These are phyloP conservation scores for Pleurotus giganteus DNA, from an alignment of 768 basidiomycete species.

Conservation along the genomic window DNA sequence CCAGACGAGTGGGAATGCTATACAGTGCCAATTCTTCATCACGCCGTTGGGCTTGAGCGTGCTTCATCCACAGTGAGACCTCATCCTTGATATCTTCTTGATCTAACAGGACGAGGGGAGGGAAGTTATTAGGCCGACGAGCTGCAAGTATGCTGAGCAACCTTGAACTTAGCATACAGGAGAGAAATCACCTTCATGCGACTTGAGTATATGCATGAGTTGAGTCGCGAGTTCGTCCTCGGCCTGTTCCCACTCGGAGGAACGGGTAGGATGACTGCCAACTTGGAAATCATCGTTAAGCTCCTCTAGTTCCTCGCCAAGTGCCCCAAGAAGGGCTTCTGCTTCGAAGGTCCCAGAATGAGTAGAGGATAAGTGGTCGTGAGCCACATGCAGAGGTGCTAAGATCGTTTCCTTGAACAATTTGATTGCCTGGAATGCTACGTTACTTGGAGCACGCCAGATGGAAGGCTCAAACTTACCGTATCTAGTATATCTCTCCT, in stretches of 20 bases:
- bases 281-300: slow-evolving; percentile 16
- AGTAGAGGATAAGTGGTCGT: slow-evolving; percentile 17
- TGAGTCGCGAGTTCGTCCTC: slow-evolving; percentile 16
- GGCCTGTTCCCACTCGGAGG: neutral
- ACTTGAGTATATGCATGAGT: slow-evolving; percentile 17
- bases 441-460: neutral
- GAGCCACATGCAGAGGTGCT: slow-evolving; percentile 20
- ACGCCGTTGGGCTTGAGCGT: slow-evolving; percentile 9
- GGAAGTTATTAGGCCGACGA: slow-evolving; percentile 15
- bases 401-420: slow-evolving; percentile 20
- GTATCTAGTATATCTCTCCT: slow-evolving; percentile 21
- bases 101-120: slow-evolving; percentile 22
- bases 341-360: slow-evolving; percentile 21
- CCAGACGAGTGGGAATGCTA: slow-evolving; percentile 15
- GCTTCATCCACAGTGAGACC: slow-evolving; percentile 1
- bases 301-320: slow-evolving; percentile 32
- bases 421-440: slow-evolving; percentile 17
- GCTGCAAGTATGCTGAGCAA: slow-evolving; percentile 13
- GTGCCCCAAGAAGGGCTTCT: slow-evolving; percentile 29
- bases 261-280: neutral
- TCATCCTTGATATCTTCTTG: slow-evolving; percentile 21
- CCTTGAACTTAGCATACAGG: neutral
- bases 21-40: slow-evolving; percentile 17
- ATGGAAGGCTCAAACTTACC: slow-evolving; percentile 16
- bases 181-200: slow-evolving; percentile 13